Evolutionary conservation across 257 asterid genomes (phyloP).

Genomic region (Solanum lignicaule): DNA sequence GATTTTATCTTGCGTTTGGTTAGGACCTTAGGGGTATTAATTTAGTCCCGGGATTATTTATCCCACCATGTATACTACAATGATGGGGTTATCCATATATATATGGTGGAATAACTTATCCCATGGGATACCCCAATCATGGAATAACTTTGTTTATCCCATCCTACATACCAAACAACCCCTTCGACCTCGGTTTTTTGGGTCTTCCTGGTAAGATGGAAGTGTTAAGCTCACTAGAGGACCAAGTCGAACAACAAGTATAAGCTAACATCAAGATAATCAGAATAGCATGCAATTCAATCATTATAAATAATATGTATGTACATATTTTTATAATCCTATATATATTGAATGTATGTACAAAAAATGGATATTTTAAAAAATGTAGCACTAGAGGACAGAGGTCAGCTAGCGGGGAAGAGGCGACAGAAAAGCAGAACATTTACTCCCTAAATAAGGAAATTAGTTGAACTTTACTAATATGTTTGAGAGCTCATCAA

Average conservation of each 20-base stretch:
- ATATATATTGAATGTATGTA: not conserved
- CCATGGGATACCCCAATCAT: not conserved
- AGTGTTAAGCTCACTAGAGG: not conserved
- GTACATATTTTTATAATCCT: not conserved
- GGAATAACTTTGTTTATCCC: not conserved
- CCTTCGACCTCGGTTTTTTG: not conserved
- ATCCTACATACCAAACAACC: not conserved
- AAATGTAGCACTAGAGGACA: not conserved
- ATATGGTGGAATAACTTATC: not conserved
- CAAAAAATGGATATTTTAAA: not conserved
- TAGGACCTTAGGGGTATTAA: not conserved
- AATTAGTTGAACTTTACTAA: not conserved
- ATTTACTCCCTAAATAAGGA: not conserved
- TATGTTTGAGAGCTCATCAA: not conserved
- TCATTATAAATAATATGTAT: not conserved
- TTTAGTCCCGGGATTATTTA: not conserved
- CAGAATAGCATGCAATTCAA: not conserved
- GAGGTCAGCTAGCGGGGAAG: not conserved
- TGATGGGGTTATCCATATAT: not conserved
- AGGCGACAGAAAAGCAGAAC: not conserved
- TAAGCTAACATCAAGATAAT: not conserved
- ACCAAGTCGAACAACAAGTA: not conserved
- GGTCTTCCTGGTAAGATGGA: not conserved
- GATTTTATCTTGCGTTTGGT: not conserved
- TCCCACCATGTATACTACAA: not conserved